phyloP scores from a whole-genome alignment of 2,329 filamentous ascomycete species.

The Scedosporium aurantiacum region DNA sequence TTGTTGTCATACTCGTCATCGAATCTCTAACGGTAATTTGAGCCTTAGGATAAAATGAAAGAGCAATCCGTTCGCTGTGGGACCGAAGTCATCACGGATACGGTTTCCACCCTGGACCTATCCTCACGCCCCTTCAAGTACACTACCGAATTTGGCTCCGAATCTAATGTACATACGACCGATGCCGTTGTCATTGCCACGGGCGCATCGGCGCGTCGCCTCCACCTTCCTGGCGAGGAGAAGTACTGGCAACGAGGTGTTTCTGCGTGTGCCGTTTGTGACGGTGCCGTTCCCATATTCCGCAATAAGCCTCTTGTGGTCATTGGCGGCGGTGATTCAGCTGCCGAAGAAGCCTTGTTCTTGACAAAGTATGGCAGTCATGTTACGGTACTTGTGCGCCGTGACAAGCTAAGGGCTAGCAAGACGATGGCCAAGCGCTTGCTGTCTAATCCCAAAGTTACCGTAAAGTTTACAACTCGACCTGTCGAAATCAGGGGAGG shows the following conservation, averaged over 20 bases:
- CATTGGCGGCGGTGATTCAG: conserved; percentile 92
- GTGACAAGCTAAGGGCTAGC: conserved; percentile 74
- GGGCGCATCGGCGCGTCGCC: conserved; percentile 77
- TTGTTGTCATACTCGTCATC: not conserved
- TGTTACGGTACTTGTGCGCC: conserved; percentile 86
- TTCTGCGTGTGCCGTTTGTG: conserved; percentile 92
- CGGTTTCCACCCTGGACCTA: conserved; percentile 79
- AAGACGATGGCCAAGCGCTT: conserved; percentile 87
- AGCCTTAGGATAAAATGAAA: conserved; percentile 68
- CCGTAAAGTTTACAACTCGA: conserved; percentile 74
- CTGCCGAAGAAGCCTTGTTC: conserved; percentile 95
- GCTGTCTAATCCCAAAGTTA: conserved; percentile 76
- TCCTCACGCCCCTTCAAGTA: conserved; percentile 79
- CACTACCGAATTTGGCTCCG: conserved; percentile 78
- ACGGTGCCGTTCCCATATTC: conserved; percentile 95
- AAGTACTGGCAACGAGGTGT: conserved; percentile 97
- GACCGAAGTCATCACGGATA: conserved; percentile 87
- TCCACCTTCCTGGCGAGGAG: conserved; percentile 78
- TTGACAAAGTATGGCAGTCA: conserved; percentile 94
- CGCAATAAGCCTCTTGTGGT: conserved; percentile 90
- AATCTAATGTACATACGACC: conserved; percentile 74
- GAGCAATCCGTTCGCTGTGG: conserved; percentile 85
- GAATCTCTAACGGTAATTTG: not conserved
- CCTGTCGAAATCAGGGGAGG: conserved; percentile 79
- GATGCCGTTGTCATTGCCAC: conserved; percentile 92